Percentiles rank a stretch among this genome's conserved stretches.
These are phyloP conservation scores for Climacium dendroides DNA, from an alignment of 225 moss, liverwort and hornwort species.

Conservation along the genomic window DNA sequence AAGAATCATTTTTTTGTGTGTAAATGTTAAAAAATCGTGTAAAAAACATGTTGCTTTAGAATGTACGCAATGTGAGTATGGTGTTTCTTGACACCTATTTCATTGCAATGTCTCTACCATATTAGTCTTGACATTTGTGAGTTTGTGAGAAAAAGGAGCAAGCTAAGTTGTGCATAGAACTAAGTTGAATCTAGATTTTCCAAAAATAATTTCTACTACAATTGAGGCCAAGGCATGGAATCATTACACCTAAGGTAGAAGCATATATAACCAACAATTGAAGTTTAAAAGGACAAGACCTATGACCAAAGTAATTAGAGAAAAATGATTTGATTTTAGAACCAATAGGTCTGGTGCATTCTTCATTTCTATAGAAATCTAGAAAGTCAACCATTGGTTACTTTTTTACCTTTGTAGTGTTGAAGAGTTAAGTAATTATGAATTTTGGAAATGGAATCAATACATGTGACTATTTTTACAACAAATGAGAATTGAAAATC, in stretches of 20 bases:
- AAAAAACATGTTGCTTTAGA: background rate
- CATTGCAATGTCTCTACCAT: background rate
- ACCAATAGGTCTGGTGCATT: too few relatives aligned
- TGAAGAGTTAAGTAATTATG: background rate
- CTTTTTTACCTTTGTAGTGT: accelerated
- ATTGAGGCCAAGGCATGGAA: accelerated
- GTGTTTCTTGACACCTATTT: background rate
- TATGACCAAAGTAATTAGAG: accelerated
- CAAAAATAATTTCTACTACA: background rate
- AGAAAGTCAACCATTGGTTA: background rate
- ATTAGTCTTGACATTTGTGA: background rate
- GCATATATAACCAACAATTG: background rate
- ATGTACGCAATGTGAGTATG: background rate
- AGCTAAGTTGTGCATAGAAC: background rate
- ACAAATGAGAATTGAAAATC: background rate
- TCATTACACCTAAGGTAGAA: background rate
- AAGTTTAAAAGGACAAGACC: background rate
- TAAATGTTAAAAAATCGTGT: too few relatives aligned
- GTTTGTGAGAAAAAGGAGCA: background rate
- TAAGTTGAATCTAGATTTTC: background rate
- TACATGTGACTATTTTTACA: background rate
- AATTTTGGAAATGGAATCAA: accelerated
- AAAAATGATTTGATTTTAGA: background rate
- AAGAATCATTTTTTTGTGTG: background rate
- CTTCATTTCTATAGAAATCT: background rate